Evolutionary conservation across 2,329 filamentous ascomycete genomes (phyloP).

Genomic region (Emmonsiellopsis sp.): DNA sequence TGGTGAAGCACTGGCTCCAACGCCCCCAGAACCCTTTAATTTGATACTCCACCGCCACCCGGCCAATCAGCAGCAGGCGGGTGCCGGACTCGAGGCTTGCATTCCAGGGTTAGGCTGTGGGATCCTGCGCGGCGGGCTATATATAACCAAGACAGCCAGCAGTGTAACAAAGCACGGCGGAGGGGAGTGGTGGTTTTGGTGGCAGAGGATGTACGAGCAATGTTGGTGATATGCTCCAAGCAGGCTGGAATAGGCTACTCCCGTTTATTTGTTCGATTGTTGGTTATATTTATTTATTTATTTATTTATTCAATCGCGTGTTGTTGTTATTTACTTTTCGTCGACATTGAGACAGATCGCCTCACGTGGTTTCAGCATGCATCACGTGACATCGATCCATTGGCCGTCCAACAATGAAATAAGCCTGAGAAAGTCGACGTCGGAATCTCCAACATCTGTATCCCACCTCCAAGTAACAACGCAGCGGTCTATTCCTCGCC

Average conservation of each 20-base stretch:
- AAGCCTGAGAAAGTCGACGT: not conserved
- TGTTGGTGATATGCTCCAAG: too few species aligned
- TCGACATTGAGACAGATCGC: too few species aligned
- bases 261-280: too few species aligned
- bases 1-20: constrained; percentile 1
- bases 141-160: too few species aligned
- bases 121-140: too few species aligned
- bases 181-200: too few species aligned
- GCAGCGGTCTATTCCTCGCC: too few species aligned
- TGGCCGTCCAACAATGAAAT: not conserved
- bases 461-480: too few species aligned
- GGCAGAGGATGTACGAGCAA: too few species aligned
- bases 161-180: too few species aligned
- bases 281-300: not conserved
- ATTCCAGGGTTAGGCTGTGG: too few species aligned
- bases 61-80: not conserved
- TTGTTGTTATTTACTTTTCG: not conserved
- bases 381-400: not conserved
- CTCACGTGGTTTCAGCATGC: not conserved
- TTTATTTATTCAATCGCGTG: not conserved
- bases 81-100: not conserved
- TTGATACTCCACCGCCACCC: not conserved
- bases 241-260: too few species aligned
- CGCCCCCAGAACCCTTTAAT: not conserved
- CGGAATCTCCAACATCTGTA: not conserved